Evolutionary conservation across 75 land plant genomes (phyloP), one percentile per base, ranked within the genome.

Genomic region (Selaginella tamariscina): DNA sequence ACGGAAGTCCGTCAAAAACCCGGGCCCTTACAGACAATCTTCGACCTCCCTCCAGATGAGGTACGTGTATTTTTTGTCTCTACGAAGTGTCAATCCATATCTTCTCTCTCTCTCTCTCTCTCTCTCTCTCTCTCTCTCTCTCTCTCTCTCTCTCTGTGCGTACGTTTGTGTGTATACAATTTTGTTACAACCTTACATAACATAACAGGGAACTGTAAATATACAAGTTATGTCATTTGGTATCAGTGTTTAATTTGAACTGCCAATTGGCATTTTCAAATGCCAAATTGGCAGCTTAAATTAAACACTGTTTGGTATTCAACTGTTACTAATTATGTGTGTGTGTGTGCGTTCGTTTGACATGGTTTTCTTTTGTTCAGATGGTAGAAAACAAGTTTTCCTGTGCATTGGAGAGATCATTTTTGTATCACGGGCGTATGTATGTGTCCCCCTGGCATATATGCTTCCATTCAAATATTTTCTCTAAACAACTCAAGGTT

Each of bases 1-100:
- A 89, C 91, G 59, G 82, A 85, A 56, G 98, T 94, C 57, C 91
- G 82, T 65, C 91, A 87, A 69, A 89, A 87, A 72, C 96, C 98
- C 32, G 91, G 98, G 55, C 85, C 96, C 27, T 71, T 95, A 62
- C 96, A 89, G 54, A 85, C 82, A 49, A 85, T 95, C 69, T 95
- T 95, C 75, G 63, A 78, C 29, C 83, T 95, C n/a, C 84, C 69
- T 29, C 96, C 91, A 11, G 91, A 95, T 79, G 99, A 87, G 88
- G 98, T 65, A 59, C 69, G 78, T 66, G 31, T 29, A 20, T 29
- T 24, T 8, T 29, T 29, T 29, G n/a, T 8, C 20, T 18, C 39
- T 29, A n/a, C n/a, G n/a, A n/a, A n/a, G n/a, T n/a, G n/a, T n/a
- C n/a, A n/a, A n/a, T n/a, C n/a, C n/a, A n/a, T n/a, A n/a, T n/a